Percentiles rank a stretch among this genome's conserved stretches.
Conservation (phyloP, 2,329 filamentous ascomycete species). For the Bisporella sp. region DNA sequence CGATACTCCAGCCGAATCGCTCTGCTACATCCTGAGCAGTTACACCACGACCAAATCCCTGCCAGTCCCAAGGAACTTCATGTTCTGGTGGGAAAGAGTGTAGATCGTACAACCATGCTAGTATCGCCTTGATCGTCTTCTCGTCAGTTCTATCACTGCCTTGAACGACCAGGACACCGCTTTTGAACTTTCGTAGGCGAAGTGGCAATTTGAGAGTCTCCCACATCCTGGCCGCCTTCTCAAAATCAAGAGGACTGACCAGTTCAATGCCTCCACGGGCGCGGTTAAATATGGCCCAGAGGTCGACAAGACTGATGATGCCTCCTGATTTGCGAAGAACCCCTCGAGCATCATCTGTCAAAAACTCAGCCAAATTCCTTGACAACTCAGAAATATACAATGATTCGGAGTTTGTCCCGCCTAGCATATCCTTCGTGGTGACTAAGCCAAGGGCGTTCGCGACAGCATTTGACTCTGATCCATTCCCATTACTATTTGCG, state of each 20-base stretch:
- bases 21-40: slow-evolving; percentile 87
- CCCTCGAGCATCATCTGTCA: slow-evolving; percentile 77
- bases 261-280: slow-evolving; percentile 90
- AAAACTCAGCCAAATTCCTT: slow-evolving; percentile 78
- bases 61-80: slow-evolving; percentile 71
- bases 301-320: slow-evolving; percentile 81
- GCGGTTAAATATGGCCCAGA: slow-evolving; percentile 93
- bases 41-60: slow-evolving; percentile 71
- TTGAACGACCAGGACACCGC: slow-evolving; percentile 91
- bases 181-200: slow-evolving; percentile 81
- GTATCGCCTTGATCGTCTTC: slow-evolving; percentile 70
- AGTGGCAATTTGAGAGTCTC: slow-evolving; percentile 81
- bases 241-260: slow-evolving; percentile 84
- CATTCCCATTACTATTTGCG: slow-evolving; percentile 51
- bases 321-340: slow-evolving; percentile 75
- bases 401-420: slow-evolving; percentile 64
- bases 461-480: slow-evolving; percentile 64
- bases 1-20: slow-evolving; percentile 92
- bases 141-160: slow-evolving; percentile 83
- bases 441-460: slow-evolving; percentile 78
- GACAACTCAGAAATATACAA: slow-evolving; percentile 86
- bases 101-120: slow-evolving; percentile 70
- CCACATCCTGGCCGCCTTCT: slow-evolving; percentile 84
- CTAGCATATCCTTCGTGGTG: slow-evolving; percentile 93
- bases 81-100: slow-evolving; percentile 57